These are phyloP conservation scores for Avena sativa DNA, from an alignment of 176 grass and related monocot species.

Conservation along the genomic window DNA sequence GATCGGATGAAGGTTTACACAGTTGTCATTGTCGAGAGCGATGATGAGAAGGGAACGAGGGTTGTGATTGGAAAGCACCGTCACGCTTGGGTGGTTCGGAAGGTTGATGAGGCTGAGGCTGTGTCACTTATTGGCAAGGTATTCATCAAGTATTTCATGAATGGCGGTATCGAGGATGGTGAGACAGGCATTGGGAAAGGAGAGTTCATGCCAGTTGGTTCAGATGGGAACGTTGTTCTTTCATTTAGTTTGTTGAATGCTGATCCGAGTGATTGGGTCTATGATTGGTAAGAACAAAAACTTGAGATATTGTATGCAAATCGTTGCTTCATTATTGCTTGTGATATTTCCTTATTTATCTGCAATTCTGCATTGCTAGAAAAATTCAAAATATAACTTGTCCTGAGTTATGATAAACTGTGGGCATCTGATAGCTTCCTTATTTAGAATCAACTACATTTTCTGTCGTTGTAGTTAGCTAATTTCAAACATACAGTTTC, in stretches of 20 bases:
- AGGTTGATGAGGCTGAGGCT: slow-evolving; percentile 47
- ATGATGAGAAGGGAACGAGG: slow-evolving; percentile 34
- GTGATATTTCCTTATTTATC: neutral
- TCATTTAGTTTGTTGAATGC: slow-evolving; percentile 95
- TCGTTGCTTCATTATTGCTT: neutral
- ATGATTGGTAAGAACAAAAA: slow-evolving; percentile 75
- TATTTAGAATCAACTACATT: slow-evolving; percentile 20
- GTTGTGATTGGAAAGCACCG: slow-evolving; percentile 80
- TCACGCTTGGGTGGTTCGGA: slow-evolving; percentile 80
- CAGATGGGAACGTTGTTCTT: slow-evolving; percentile 80
- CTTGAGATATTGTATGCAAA: neutral
- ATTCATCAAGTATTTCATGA: slow-evolving; percentile 79
- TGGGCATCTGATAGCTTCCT: slow-evolving; percentile 19
- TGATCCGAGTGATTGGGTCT: slow-evolving; percentile 80
- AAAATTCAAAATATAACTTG: slow-evolving; percentile 1
- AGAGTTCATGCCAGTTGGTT: slow-evolving; percentile 94
- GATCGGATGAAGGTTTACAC: slow-evolving; percentile 68
- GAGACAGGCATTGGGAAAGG: slow-evolving; percentile 61
- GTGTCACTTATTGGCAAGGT: slow-evolving; percentile 54
- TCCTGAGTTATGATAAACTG: neutral
- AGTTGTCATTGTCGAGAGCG: slow-evolving; percentile 60
- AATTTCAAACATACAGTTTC: neutral
- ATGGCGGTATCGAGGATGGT: slow-evolving; percentile 56
- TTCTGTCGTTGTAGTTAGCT: slow-evolving; percentile 25
- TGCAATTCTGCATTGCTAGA: slow-evolving; percentile 2